A percentile compares a stretch with the other conserved stretches of the same genome.
These are phyloP conservation scores for sorghum (Sorghum bicolor) DNA, from an alignment of 176 grass and related monocot species.

Conservation along the genomic window Sorghum_bicolor_NCBIv3 NC_012878.2:5332001-5332500, in stretches of 20 bases:
- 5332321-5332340: conserved; percentile 63
- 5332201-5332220: too few relatives aligned
- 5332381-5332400: conserved; percentile 65
- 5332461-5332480: not conserved
- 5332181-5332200: not conserved
- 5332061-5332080: not conserved
- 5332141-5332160: not conserved
- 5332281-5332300: conserved; percentile 76
- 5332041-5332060: not conserved
- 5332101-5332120: not conserved
- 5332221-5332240: too few relatives aligned
- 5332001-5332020: not conserved
- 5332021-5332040: not conserved
- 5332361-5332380: conserved; percentile 63
- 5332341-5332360: conserved; percentile 64
- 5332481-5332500: not conserved
- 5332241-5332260: not conserved
- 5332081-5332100: not conserved
- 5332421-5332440: conserved; percentile 59
- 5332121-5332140: not conserved
- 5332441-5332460: conserved; percentile 33
- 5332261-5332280: conserved; percentile 36
- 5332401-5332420: conserved; percentile 73
- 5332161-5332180: not conserved
- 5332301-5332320: conserved; percentile 69